Base-by-base conservation (phyloP, 2,329 filamentous ascomycete genomes). In the Fusarium bactridioides region DNA sequence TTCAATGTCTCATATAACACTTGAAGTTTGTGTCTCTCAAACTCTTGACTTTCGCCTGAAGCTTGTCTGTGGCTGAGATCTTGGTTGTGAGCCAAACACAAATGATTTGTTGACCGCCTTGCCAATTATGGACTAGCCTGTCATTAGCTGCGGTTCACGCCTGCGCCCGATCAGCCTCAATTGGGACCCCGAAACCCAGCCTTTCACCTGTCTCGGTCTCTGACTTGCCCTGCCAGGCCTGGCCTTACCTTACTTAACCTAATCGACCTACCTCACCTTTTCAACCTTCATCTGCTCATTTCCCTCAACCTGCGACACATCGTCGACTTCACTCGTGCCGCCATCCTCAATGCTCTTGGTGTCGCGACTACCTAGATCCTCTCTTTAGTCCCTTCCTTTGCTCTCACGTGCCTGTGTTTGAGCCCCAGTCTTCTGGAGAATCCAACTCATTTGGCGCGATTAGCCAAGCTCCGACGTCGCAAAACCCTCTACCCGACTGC, bases 131-230 rank as follows among this genome's bases (percentile, higher is more conserved):
- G 64, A 40, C 59, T 78, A 77, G 75, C 43, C 53, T 33, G 27
- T 45, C 41, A 8, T 35, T 64, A 56, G 54, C 62, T 68, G 56
- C 64, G 50, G 71, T 75, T 64, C 61, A 62, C 57, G 58, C 67
- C 63, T 69, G 67, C 64, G 74, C 75, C 72, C 62, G 66, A 75
- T 76, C 75, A 77, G 75, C 75, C 75, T 77, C 75, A 77, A 77
- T 74, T 66, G 55, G 59, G 62, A 62, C 68, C 68, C 69, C 62
- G 69, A 73, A 51, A 62, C 64, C 73, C 73, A 77, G 73, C 72
- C 75, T 76, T 76, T 53, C 58, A n/a, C 50, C 50, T 47, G 44
- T 29, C 44, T 47, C 19, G 44, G 25, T 27, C n/a, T 53, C 50
- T 54, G 31, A 40, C 23, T 54, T 54, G 50, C 50, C 23, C 33